phyloP scores from a whole-genome alignment of 257 asterid species.

The Echium plantagineum region DNA sequence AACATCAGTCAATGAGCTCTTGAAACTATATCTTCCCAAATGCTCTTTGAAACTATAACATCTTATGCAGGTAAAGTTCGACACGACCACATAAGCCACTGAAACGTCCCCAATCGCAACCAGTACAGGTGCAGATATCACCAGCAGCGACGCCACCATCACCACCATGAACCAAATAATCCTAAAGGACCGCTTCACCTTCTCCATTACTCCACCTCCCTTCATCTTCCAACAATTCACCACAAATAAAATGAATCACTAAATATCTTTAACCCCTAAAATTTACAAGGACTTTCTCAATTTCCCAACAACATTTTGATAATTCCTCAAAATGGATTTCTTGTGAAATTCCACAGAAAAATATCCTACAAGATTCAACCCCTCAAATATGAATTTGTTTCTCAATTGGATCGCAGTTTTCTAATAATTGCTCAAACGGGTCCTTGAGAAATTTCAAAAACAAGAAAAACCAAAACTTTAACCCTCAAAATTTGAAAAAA shows the following conservation, averaged over 20 bases:
- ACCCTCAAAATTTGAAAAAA: too few relatives aligned
- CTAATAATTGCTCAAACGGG: too few relatives aligned
- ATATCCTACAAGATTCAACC: too few relatives aligned
- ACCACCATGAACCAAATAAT: slow-evolving; percentile 73
- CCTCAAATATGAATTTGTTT: not conserved
- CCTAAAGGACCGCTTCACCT: slow-evolving; percentile 51
- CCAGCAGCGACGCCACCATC: slow-evolving; percentile 71
- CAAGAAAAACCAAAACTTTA: too few relatives aligned
- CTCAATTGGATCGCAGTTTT: too few relatives aligned
- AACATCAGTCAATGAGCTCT: slow-evolving; percentile 83
- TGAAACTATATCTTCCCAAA: slow-evolving; percentile 68
- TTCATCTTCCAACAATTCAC: slow-evolving; percentile 14
- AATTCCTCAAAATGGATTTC: slow-evolving; percentile 21
- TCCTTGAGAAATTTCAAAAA: too few relatives aligned
- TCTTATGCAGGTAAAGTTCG: slow-evolving; percentile 73
- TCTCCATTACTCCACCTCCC: slow-evolving; percentile 70
- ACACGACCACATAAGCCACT: slow-evolving; percentile 60
- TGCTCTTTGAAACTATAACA: slow-evolving; percentile 61
- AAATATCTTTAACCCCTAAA: not conserved
- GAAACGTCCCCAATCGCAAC: slow-evolving; percentile 65
- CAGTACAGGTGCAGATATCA: slow-evolving; percentile 63
- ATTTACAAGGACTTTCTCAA: not conserved
- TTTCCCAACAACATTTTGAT: not conserved
- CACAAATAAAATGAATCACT: not conserved
- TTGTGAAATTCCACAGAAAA: not conserved